phyloP scores from a whole-genome alignment of 208 protist species.

The Acanthamoeba culbertsoni region DNA sequence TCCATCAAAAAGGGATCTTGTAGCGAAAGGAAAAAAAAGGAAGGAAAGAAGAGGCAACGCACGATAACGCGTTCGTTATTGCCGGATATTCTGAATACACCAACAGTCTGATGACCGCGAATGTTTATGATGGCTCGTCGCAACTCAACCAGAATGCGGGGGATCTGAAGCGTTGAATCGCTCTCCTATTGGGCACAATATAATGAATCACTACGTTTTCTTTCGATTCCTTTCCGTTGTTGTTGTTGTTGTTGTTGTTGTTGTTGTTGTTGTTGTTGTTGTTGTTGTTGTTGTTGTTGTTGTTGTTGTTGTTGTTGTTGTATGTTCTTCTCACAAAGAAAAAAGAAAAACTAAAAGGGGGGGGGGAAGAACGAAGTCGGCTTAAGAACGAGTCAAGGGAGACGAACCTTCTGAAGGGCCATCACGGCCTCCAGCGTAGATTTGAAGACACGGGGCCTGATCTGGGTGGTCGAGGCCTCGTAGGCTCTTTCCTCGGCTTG shows the following conservation, averaged over 20 bases:
- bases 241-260: too few species aligned
- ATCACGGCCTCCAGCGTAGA: neutral
- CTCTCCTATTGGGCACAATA: neutral
- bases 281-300: too few species aligned
- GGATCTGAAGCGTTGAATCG: neutral
- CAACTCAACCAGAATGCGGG: neutral
- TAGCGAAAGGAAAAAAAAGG: neutral
- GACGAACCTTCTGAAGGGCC: neutral
- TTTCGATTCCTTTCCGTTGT: too few species aligned
- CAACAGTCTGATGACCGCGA: neutral
- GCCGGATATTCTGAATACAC: constrained; percentile 31
- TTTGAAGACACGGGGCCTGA: constrained; percentile 1
- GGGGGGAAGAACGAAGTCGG: too few species aligned
- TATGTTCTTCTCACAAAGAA: too few species aligned
- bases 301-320: too few species aligned
- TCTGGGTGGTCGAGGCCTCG: neutral
- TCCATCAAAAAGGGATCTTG: neutral
- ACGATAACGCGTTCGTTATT: constrained; percentile 38
- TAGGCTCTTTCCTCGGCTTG: constrained; percentile 27
- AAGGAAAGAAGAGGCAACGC: neutral
- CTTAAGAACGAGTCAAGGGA: too few species aligned
- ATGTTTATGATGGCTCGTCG: neutral
- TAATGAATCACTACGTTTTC: too few species aligned
- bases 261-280: too few species aligned
- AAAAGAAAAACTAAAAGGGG: too few species aligned